Percentiles rank a stretch among this genome's conserved stretches.
Evolutionary conservation across 768 basidiomycete genomes (phyloP).

Genomic region (Tricholoma terreum): DNA sequence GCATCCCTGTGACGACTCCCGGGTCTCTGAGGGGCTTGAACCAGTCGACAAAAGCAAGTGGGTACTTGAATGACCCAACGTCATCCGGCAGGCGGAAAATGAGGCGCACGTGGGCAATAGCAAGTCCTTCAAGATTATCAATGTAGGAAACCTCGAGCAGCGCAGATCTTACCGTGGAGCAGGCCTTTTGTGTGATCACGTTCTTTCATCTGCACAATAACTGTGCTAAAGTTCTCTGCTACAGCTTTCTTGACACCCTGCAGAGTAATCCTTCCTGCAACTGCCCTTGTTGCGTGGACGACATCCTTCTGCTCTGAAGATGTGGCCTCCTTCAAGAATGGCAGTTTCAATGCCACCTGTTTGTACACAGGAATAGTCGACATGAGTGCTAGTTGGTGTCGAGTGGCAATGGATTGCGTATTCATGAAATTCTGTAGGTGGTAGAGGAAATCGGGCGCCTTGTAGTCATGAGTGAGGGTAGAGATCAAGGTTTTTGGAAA

Average conservation of each 20-base stretch:
- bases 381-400: background rate
- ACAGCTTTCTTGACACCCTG: constrained; percentile 15
- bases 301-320: constrained; percentile 6
- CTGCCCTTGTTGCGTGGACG: constrained; percentile 10
- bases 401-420: constrained; percentile 1
- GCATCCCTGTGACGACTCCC: constrained; percentile 14
- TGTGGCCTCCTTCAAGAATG: constrained; percentile 13
- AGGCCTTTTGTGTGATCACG: constrained; percentile 2
- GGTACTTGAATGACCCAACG: constrained; percentile 8
- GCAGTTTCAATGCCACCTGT: constrained; percentile 13
- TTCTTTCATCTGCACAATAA: constrained; percentile 12
- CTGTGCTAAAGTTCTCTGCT: constrained; percentile 19
- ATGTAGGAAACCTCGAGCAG: background rate
- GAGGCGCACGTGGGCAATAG: constrained; percentile 22
- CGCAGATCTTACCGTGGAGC: constrained; percentile 8
- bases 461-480: constrained; percentile 8
- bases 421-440: constrained; percentile 9
- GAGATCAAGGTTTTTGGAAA: constrained; percentile 5
- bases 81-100: constrained; percentile 23
- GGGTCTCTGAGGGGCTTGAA: constrained; percentile 19
- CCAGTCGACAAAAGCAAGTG: constrained; percentile 25
- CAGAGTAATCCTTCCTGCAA: background rate
- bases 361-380: constrained; percentile 20
- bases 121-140: constrained; percentile 14
- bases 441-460: constrained; percentile 10